phyloP scores from a whole-genome alignment of 2,329 filamentous ascomycete species.

The Penicillium brevicompactum region DNA sequence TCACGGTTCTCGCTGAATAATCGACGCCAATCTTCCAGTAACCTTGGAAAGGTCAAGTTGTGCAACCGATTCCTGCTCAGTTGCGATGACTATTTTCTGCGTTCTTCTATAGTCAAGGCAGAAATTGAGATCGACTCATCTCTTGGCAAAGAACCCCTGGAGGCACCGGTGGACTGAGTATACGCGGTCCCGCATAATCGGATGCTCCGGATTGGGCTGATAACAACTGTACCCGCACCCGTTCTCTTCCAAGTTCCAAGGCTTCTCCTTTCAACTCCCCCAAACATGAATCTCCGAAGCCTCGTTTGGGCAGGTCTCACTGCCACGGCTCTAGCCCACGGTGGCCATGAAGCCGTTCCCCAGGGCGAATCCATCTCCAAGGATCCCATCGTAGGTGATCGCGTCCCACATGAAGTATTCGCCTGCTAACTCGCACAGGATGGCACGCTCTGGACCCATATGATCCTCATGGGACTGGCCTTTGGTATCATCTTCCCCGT shows the following conservation, averaged over 20 bases:
- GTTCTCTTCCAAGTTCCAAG: conserved; percentile 5
- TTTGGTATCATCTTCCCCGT: conserved; percentile 92
- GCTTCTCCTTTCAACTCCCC: conserved; percentile 2
- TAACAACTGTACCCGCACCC: conserved; percentile 7
- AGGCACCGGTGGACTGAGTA: neutral
- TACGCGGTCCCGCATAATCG: conserved; percentile 15
- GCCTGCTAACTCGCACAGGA: conserved; percentile 53
- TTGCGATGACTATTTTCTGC: neutral
- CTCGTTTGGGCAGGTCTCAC: conserved; percentile 28
- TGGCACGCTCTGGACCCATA: conserved; percentile 88
- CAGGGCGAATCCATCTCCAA: conserved; percentile 69
- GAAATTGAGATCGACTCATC: neutral
- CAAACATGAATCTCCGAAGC: conserved; percentile 22
- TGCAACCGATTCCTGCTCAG: too few relatives aligned
- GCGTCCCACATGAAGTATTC: neutral
- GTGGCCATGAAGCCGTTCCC: conserved; percentile 61
- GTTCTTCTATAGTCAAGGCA: neutral
- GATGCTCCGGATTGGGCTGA: conserved; percentile 24
- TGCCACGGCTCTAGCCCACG: conserved; percentile 48
- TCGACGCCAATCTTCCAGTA: neutral
- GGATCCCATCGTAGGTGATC: conserved; percentile 68
- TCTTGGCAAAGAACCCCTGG: neutral
- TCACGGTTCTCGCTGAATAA: conserved; percentile 23
- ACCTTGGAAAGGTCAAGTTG: too few relatives aligned
- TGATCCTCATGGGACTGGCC: conserved; percentile 80